Conservation (phyloP, 1,284 basidiomycete genomes). For the Mycosarcoma maydis region DNA sequence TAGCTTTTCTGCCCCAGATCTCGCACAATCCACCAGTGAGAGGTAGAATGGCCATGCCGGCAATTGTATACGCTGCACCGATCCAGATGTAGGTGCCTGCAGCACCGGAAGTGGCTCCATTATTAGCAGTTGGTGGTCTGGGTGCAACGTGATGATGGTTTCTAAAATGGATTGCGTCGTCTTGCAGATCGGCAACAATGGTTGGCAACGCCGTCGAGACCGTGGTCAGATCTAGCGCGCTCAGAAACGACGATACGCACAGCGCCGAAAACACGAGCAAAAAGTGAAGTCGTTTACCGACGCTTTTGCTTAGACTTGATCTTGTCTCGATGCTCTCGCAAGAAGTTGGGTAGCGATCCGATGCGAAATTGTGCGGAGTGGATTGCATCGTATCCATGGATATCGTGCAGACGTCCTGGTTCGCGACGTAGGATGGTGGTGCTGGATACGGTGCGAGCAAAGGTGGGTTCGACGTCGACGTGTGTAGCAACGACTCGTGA, state of each 20-base stretch:
- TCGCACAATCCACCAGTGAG: slow-evolving; percentile 33
- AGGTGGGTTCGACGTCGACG: too few relatives aligned
- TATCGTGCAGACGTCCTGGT: too few relatives aligned
- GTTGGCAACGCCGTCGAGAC: slow-evolving; percentile 44
- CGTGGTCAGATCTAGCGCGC: slow-evolving; percentile 39
- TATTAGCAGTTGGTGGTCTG: background rate
- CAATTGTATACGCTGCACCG: slow-evolving; percentile 40
- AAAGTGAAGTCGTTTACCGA: slow-evolving; percentile 22
- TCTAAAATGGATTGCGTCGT: slow-evolving; percentile 21
- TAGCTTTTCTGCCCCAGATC: slow-evolving; percentile 43
- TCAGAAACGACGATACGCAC: slow-evolving; percentile 36
- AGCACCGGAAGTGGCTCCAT: background rate
- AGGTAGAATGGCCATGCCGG: slow-evolving; percentile 39
- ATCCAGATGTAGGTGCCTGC: slow-evolving; percentile 47
- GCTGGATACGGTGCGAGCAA: too few relatives aligned
- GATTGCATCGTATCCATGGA: too few relatives aligned
- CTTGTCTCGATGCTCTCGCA: slow-evolving; percentile 2
- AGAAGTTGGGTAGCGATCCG: too few relatives aligned
- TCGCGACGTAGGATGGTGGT: too few relatives aligned
- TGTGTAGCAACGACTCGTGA: too few relatives aligned
- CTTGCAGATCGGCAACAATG: slow-evolving; percentile 39
- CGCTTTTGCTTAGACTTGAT: background rate
- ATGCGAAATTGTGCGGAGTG: too few relatives aligned
- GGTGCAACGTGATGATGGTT: slow-evolving; percentile 6
- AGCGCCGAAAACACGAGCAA: slow-evolving; percentile 31